Conservation (phyloP, 2,329 filamentous ascomycete genomes). For the Elsinoe batatas region DNA sequence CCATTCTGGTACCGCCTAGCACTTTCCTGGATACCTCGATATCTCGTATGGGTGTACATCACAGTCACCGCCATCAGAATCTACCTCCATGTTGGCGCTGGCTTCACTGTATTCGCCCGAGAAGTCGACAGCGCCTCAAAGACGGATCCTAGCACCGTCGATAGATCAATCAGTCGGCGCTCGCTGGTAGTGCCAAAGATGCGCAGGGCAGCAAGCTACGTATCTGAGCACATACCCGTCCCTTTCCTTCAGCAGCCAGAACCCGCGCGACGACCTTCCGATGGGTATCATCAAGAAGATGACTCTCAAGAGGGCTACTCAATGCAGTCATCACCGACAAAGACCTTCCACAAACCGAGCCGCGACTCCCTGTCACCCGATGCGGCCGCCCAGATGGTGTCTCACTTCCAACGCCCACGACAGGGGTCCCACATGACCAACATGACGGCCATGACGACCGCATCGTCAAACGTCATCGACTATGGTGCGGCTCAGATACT, state of each 20-base stretch:
- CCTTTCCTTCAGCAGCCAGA: background rate
- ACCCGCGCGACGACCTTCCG: background rate
- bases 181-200: background rate
- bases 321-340: conserved; percentile 1
- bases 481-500: conserved; percentile 3
- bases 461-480: background rate
- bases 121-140: conserved; percentile 20
- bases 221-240: background rate
- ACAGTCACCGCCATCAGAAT: conserved; percentile 56
- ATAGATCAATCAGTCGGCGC: background rate
- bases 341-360: background rate
- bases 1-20: conserved; percentile 60
- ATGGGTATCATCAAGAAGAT: background rate
- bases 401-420: background rate
- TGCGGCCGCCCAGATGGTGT: background rate
- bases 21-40: conserved; percentile 64
- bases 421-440: conserved; percentile 2
- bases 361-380: background rate
- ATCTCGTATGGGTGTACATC: conserved; percentile 56
- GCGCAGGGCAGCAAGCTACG: background rate
- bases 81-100: conserved; percentile 54
- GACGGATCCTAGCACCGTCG: background rate
- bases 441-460: background rate
- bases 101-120: conserved; percentile 32
- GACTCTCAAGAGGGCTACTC: background rate